A percentile compares a stretch with the other conserved stretches of the same genome.
Evolutionary conservation across 106 monocot species (phyloP).

Genomic region (Dendrobium nobile): DNA sequence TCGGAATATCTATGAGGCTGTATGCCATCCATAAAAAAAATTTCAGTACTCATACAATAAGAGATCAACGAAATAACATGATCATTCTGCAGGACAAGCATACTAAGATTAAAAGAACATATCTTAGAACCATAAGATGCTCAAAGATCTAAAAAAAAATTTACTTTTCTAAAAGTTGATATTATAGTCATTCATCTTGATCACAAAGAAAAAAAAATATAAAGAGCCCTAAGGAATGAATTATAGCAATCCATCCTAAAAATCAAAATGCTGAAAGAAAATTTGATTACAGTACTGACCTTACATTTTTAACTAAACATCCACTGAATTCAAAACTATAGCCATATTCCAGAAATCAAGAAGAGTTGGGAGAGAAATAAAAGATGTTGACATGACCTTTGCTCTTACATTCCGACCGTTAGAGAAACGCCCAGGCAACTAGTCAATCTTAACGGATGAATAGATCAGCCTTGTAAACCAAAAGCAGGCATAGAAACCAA

Average conservation of each 20-base stretch:
- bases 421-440: neutral
- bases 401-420: no score
- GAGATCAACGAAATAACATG: no score
- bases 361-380: neutral
- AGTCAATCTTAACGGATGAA: constrained; percentile 97
- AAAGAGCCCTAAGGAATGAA: neutral
- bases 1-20: no score
- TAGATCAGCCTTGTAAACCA: constrained; percentile 95
- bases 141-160: neutral
- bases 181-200: neutral
- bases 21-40: no score
- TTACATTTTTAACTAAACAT: neutral
- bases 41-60: no score
- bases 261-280: neutral
- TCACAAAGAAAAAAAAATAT: neutral
- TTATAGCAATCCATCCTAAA: neutral
- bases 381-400: no score
- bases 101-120: neutral
- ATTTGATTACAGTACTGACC: neutral
- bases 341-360: neutral
- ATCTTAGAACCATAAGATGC: no score
- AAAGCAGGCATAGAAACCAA: constrained; percentile 96
- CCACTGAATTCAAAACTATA: constrained; percentile 7
- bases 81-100: neutral
- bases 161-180: neutral